Evolutionary conservation across 441 rosid species (phyloP), one percentile per base, ranked within the genome.

Genomic region (Adansonia grandidieri): DNA sequence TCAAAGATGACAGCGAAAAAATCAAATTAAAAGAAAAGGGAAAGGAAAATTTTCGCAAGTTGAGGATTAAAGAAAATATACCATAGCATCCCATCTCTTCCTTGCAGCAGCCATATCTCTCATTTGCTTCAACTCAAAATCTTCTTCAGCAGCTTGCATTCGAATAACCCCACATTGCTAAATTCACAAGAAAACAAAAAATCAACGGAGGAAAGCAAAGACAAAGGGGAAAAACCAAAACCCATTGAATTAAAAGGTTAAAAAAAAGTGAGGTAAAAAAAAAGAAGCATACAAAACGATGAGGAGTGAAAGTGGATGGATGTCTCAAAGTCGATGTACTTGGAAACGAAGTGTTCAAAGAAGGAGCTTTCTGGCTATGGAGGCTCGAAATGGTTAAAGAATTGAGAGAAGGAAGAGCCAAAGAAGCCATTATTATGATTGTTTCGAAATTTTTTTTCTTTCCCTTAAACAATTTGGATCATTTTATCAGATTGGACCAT

Each of bases 1-100:
- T 61, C 62, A 65, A 50, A 63, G 50, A 42, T 28, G 37, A 53
- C 42, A 63, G 15, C 54, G 20, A 54, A 53, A 28, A 62, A 13
- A 47, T 15, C 42, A 66, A 7, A 17, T 11, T 15, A 45, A 69
- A 22, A 28, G 53, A 71, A 60, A 72, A 40, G 0, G 28, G 4
- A 72, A 65, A 14, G 44, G 6, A 4, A 53, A 53, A 50, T 9
- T 15, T 54, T 14, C 73, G 3, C 51, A 69, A 28, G 48, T 7
- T 71, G 50, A 7, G 61, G 13, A 14, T 14, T 62, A 22, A 62
- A 62, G 32, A 54, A 9, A 63, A 61, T 8, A 58, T 86, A 94
- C 99, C 98, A 93, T 78, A 80, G 88, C 88, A 77, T 96, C 98
- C 98, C 98, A 93, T 89, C 96, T 91, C 87, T 91, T 93, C 89